A percentile compares a stretch with the other conserved stretches of the same genome.
phyloP scores from a whole-genome alignment of 306 rosid genomes.

The Cucurbita pepo region DNA sequence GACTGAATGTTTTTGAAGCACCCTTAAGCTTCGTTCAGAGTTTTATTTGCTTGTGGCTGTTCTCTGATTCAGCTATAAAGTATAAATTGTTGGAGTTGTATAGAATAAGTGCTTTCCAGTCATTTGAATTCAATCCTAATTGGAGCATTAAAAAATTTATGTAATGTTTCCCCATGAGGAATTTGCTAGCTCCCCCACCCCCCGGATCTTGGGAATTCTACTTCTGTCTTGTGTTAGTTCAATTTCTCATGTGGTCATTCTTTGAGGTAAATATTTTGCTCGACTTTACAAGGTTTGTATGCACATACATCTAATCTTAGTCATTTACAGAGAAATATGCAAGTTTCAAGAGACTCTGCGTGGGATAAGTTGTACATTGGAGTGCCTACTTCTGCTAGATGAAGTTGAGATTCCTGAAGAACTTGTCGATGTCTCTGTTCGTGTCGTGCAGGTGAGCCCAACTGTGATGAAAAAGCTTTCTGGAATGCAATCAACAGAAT shows the following conservation, averaged over 20 bases:
- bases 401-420: constrained; percentile 44
- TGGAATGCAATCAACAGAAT: constrained; percentile 57
- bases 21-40: neutral
- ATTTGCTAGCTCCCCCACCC: neutral
- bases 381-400: constrained; percentile 58
- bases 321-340: constrained; percentile 59
- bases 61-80: neutral
- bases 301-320: neutral
- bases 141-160: neutral
- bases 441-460: constrained; percentile 46
- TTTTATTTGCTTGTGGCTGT: neutral
- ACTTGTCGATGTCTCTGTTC: constrained; percentile 28
- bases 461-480: constrained; percentile 63
- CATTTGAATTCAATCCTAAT: neutral
- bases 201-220: neutral
- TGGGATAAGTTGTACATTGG: constrained; percentile 32
- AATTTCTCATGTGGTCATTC: neutral
- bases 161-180: neutral
- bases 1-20: neutral
- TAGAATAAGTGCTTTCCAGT: neutral
- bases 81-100: neutral
- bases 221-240: neutral
- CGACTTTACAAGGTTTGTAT: neutral
- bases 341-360: constrained; percentile 43
- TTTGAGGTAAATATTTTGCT: neutral